Base-by-base conservation (phyloP, 2,329 filamentous ascomycete species). In the Didymella sp. region DNA sequence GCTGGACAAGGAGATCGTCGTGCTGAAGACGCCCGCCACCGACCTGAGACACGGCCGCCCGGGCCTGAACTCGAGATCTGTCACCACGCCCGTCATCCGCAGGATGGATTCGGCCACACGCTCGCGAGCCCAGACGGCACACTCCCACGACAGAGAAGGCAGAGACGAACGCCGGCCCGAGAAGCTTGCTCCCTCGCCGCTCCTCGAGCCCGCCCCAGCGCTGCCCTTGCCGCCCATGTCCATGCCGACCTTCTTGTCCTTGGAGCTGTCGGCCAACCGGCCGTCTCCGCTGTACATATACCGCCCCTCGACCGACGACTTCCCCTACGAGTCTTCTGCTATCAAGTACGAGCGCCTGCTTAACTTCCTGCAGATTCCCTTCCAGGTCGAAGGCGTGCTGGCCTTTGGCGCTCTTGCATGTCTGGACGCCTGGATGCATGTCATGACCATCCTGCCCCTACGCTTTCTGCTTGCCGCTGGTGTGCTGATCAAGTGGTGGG, bases 391-490 rank as follows among this genome's bases (percentile, higher is more conserved):
- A 77, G 85, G 89, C 42, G 89, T 93, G 0, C 83, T 99, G 6
- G 87, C 88, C 58, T 98, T 99, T 77, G 95, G 95, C 6, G 88
- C 91, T 0, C 78, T 98, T 30, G 93, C 94, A 6, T 99, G 95
- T 76, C 81, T 99, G 6, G 95, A 99, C 74, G 90, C 94, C 1
- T 99, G 94, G 92, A 84, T 99, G 1, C 95, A 97, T 77, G 96
- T 92, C 0, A 96, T 99, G 68, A 99, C 95, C 0, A 96, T 99
- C 41, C 80, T 99, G 0, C 95, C 95, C 0, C 83, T 99, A 57
- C 86, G 95, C 2, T 98, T 99, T 67, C 75, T 90, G 51, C 89
- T 93, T 56, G 94, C 95, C 1, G 69, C 94, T 0, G 86, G 86
- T 19, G 87, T 98, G 2, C 78, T 99, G 24, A 75, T 87, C 9